phyloP scores from a whole-genome alignment of 1,139 yeast species.

The Saccharomyces uvarum region DNA sequence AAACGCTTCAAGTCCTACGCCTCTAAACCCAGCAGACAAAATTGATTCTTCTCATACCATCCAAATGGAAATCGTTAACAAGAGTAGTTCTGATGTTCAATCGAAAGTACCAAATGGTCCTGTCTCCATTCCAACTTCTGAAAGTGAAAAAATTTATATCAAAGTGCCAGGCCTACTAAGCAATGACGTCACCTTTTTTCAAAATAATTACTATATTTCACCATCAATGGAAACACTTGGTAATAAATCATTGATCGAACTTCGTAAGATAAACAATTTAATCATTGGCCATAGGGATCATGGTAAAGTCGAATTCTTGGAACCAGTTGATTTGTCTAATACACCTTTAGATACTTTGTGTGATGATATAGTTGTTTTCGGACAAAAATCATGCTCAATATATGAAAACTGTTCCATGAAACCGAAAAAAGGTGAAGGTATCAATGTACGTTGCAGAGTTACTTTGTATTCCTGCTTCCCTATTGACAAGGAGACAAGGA shows the following conservation, averaged over 20 bases:
- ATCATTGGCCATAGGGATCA: slow-evolving; percentile 71
- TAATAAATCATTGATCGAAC: slow-evolving; percentile 51
- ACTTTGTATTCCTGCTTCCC: slow-evolving; percentile 78
- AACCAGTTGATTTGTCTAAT: slow-evolving; percentile 75
- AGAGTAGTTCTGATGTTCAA: not conserved
- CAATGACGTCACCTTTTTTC: slow-evolving; percentile 39
- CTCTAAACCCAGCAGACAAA: not conserved
- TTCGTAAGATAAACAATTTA: slow-evolving; percentile 55
- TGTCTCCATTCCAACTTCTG: not conserved
- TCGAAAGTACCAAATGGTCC: not conserved
- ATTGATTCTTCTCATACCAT: not conserved
- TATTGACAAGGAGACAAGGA: slow-evolving; percentile 56
- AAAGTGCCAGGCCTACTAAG: not conserved
- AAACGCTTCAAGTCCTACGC: not conserved
- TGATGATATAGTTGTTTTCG: slow-evolving; percentile 56
- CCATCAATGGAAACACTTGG: slow-evolving; percentile 63
- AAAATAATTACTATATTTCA: slow-evolving; percentile 79
- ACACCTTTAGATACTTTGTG: slow-evolving; percentile 54
- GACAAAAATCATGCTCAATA: slow-evolving; percentile 52
- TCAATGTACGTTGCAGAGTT: slow-evolving; percentile 67
- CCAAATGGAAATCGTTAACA: not conserved
- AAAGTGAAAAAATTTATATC: slow-evolving; percentile 18
- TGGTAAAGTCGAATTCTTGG: slow-evolving; percentile 66
- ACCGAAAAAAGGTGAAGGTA: slow-evolving; percentile 76
- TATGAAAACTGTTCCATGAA: slow-evolving; percentile 60